A percentile compares a stretch with the other conserved stretches of the same genome.
Conservation (phyloP, 2,329 filamentous ascomycete genomes). For the Fusarium xylarioides region DNA sequence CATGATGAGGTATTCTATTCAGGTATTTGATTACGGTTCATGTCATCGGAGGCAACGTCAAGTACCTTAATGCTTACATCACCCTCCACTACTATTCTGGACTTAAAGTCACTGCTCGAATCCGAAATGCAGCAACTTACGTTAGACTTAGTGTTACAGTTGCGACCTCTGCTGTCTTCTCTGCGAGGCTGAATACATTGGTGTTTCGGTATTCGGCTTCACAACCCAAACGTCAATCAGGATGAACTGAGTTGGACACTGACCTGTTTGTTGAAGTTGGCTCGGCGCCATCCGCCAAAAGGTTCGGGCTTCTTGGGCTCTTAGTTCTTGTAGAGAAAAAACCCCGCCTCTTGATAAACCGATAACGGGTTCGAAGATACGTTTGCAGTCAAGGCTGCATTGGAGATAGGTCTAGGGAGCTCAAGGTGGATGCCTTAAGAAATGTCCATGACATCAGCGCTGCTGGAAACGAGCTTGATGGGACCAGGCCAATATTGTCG, state of each 20-base stretch:
- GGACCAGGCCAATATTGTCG: conserved; percentile 1
- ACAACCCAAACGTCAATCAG: not conserved
- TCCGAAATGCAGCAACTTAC: not conserved
- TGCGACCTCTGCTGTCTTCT: not conserved
- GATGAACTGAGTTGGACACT: not conserved
- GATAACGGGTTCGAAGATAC: conserved; percentile 21
- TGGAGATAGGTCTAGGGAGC: conserved; percentile 15
- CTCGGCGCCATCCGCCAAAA: conserved; percentile 23
- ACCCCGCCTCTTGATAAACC: conserved; percentile 26
- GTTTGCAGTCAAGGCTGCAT: conserved; percentile 12
- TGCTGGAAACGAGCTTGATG: conserved; percentile 1
- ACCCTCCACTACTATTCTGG: conserved; percentile 14
- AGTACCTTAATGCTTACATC: conserved; percentile 23
- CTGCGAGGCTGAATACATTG: conserved; percentile 1
- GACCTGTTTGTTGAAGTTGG: conserved; percentile 13
- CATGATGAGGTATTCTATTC: not conserved
- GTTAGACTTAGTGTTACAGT: conserved; percentile 3
- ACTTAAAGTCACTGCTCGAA: not conserved
- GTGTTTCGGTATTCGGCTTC: conserved; percentile 18
- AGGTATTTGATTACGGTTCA: conserved; percentile 5
- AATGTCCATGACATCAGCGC: conserved; percentile 22
- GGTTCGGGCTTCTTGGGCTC: not conserved
- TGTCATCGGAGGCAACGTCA: not conserved
- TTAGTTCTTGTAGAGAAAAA: conserved; percentile 1
- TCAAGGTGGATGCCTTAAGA: conserved; percentile 13